These are phyloP conservation scores for Lactarius quietus DNA, from an alignment of 768 basidiomycete species.

Conservation along the genomic window DNA sequence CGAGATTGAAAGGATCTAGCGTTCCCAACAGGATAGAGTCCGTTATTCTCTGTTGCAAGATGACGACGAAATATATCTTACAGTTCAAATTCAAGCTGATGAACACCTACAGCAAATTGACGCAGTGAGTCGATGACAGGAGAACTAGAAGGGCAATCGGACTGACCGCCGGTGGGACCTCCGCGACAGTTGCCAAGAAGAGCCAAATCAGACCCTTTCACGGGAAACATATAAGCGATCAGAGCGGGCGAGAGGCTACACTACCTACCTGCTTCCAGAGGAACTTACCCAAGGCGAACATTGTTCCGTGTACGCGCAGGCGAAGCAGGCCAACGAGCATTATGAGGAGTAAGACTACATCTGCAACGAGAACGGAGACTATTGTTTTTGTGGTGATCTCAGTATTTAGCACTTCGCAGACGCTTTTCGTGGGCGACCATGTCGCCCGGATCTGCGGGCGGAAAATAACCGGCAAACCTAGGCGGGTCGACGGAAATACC, in stretches of 20 bases:
- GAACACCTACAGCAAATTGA: too few species aligned
- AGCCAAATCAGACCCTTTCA: constrained; percentile 4
- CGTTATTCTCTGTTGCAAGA: too few species aligned
- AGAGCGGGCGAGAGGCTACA: background rate
- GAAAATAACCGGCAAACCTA: too few species aligned
- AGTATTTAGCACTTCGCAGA: background rate
- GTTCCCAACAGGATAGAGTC: too few species aligned
- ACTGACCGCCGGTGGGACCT: constrained; percentile 1
- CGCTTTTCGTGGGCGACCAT: background rate
- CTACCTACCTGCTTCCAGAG: constrained; percentile 14
- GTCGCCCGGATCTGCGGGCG: background rate
- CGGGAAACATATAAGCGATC: background rate
- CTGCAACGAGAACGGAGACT: background rate
- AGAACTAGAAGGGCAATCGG: too few species aligned
- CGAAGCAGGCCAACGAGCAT: constrained; percentile 16
- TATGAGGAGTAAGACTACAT: constrained; percentile 2
- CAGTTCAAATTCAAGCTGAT: too few species aligned
- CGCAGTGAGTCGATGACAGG: background rate
- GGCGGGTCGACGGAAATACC: background rate
- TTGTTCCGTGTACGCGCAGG: background rate
- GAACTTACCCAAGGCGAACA: background rate
- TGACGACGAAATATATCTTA: too few species aligned
- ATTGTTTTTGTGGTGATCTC: background rate
- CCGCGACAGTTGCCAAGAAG: background rate
- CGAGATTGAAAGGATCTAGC: too few species aligned